Conservation (phyloP, 2,329 filamentous ascomycete species). For the Colletotrichum graminicola region DNA sequence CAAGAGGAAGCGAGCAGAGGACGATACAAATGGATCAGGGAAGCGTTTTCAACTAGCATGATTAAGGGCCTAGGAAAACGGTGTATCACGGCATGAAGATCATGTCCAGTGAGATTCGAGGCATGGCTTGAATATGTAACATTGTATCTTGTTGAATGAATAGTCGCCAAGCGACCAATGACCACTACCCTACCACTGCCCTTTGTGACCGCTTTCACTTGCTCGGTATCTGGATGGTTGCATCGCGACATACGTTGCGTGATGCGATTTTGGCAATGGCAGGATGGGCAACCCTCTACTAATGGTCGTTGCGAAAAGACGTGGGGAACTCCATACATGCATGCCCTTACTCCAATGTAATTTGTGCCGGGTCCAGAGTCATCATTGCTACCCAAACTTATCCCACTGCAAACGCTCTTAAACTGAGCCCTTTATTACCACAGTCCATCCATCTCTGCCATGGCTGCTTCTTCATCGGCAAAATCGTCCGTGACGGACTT, state of each 20-base stretch:
- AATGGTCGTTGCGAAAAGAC: too few species aligned
- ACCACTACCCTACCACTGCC: neutral
- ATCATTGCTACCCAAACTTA: neutral
- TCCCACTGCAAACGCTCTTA: neutral
- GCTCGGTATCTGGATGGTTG: neutral
- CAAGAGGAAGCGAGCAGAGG: slow-evolving; percentile 34
- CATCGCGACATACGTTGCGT: too few species aligned
- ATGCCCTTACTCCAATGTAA: neutral
- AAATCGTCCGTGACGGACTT: slow-evolving; percentile 55
- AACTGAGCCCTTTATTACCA: slow-evolving; percentile 53
- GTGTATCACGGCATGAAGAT: slow-evolving; percentile 24
- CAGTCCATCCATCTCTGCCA: slow-evolving; percentile 72
- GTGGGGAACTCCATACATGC: neutral
- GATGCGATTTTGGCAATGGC: neutral
- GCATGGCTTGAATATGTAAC: slow-evolving; percentile 19
- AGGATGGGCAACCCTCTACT: neutral
- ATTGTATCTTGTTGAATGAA: slow-evolving; percentile 11
- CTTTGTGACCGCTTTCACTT: neutral
- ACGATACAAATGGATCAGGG: slow-evolving; percentile 16
- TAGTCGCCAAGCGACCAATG: slow-evolving; percentile 20
- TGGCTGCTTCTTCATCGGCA: slow-evolving; percentile 75
- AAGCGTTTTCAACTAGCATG: slow-evolving; percentile 39
- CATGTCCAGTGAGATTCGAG: slow-evolving; percentile 6
- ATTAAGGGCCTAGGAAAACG: slow-evolving; percentile 17
- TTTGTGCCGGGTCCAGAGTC: neutral